Percentiles rank a stretch among this genome's conserved stretches.
phyloP scores from a whole-genome alignment of 495 filamentous ascomycete genomes.

The Annulohypoxylon maeteangense region DNA sequence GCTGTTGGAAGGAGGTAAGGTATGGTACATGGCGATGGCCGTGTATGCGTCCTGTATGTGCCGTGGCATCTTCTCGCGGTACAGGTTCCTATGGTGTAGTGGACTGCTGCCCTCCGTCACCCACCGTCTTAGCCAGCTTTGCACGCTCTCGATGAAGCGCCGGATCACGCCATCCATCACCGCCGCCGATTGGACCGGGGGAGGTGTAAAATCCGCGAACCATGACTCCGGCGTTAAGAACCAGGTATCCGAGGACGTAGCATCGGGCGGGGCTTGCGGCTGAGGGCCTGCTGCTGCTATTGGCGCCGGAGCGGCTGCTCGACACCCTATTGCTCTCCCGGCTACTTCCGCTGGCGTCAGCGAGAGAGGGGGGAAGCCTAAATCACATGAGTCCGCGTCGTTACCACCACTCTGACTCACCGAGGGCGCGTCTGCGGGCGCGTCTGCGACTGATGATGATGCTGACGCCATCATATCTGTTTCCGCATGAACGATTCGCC shows the following conservation, averaged over 20 bases:
- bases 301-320: neutral
- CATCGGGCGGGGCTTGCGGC: neutral
- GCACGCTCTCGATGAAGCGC: constrained; percentile 32
- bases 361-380: constrained; percentile 13
- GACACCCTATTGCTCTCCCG: neutral
- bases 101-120: constrained; percentile 40
- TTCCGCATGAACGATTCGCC: constrained; percentile 15
- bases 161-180: constrained; percentile 19
- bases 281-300: neutral
- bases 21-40: constrained; percentile 33
- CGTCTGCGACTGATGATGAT: neutral
- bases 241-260: constrained; percentile 21
- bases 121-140: constrained; percentile 41
- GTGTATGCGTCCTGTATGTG: constrained; percentile 42
- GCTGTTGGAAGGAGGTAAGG: neutral
- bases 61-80: constrained; percentile 38
- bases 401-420: neutral
- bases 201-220: constrained; percentile 14
- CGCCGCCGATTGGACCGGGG: neutral
- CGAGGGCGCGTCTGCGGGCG: constrained; percentile 1
- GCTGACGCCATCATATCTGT: constrained; percentile 1
- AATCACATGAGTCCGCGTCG: neutral
- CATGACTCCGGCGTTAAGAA: constrained; percentile 42
- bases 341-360: constrained; percentile 15
- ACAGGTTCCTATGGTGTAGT: constrained; percentile 37